phyloP scores from a whole-genome alignment of 495 filamentous ascomycete species.

The Bombardia bombarda region DNA sequence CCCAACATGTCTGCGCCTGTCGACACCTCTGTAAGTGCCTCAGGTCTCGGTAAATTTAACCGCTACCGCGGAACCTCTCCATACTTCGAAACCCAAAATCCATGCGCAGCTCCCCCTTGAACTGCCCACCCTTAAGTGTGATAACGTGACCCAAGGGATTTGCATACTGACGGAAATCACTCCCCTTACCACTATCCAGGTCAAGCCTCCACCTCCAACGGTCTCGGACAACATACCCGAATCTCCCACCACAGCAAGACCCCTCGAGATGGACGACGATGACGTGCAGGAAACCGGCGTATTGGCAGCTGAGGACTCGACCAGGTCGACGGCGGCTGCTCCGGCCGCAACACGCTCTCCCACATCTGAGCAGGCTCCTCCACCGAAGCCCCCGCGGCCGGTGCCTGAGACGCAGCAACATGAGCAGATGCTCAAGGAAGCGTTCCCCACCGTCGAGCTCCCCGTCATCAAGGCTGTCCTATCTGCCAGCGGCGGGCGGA shows the following conservation, averaged over 20 bases:
- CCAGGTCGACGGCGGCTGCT: slow-evolving; percentile 31
- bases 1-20: slow-evolving; percentile 34
- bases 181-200: too few species aligned
- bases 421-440: slow-evolving; percentile 83
- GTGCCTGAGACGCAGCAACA: slow-evolving; percentile 73
- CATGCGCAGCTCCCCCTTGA: too few species aligned
- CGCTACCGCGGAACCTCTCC: not conserved
- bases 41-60: slow-evolving; percentile 5
- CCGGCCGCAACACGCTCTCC: slow-evolving; percentile 18
- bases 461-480: slow-evolving; percentile 84
- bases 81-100: not conserved
- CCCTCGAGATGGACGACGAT: slow-evolving; percentile 84
- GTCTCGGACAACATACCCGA: slow-evolving; percentile 44
- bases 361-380: slow-evolving; percentile 46
- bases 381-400: slow-evolving; percentile 84
- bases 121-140: too few species aligned
- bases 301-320: slow-evolving; percentile 27
- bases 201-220: too few species aligned
- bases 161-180: too few species aligned
- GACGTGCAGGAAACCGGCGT: slow-evolving; percentile 55
- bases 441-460: slow-evolving; percentile 78
- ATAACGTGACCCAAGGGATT: too few species aligned
- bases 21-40: slow-evolving; percentile 28
- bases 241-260: slow-evolving; percentile 76
- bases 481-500: slow-evolving; percentile 71